Percentiles rank a stretch among this genome's conserved stretches.
These are phyloP conservation scores for Helotiales sp. DNA, from an alignment of 2,329 filamentous ascomycete species.

Conservation along the genomic window DNA sequence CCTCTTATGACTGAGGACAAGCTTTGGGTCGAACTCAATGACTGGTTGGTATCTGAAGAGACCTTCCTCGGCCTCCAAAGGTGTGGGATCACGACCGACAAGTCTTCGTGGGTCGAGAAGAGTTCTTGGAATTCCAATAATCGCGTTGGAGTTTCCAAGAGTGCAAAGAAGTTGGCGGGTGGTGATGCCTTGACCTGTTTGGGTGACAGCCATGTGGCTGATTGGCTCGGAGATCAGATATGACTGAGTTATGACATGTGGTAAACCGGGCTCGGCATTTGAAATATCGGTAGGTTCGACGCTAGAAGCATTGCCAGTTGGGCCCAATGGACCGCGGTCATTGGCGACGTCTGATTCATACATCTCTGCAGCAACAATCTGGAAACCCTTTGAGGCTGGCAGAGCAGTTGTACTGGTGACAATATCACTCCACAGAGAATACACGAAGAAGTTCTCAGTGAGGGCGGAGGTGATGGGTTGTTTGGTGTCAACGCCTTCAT, in stretches of 20 bases:
- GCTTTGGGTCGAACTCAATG: conserved; percentile 83
- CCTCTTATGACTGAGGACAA: conserved; percentile 79
- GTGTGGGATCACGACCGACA: conserved; percentile 79
- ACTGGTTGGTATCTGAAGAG: conserved; percentile 75
- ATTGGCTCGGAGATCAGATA: conserved; percentile 84
- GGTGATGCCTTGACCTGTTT: conserved; percentile 91
- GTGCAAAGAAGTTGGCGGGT: conserved; percentile 81
- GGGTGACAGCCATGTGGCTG: conserved; percentile 78
- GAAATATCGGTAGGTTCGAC: conserved; percentile 66
- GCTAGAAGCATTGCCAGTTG: conserved; percentile 76
- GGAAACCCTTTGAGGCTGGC: conserved; percentile 77
- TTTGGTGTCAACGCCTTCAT: conserved; percentile 74
- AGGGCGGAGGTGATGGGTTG: conserved; percentile 78
- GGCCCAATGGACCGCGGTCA: conserved; percentile 79
- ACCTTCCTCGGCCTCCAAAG: conserved; percentile 82
- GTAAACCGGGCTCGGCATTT: conserved; percentile 60
- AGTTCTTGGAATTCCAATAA: conserved; percentile 79
- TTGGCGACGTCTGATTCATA: conserved; percentile 86
- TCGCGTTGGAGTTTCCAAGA: conserved; percentile 72
- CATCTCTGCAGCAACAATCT: conserved; percentile 84
- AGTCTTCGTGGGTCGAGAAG: conserved; percentile 86
- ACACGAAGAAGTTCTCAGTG: conserved; percentile 95
- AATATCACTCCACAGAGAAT: conserved; percentile 73
- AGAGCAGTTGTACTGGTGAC: conserved; percentile 59
- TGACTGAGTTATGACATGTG: conserved; percentile 78